These are phyloP conservation scores for Aspergillus sergii DNA, from an alignment of 2,329 filamentous ascomycete genomes.

Conservation along the genomic window DNA sequence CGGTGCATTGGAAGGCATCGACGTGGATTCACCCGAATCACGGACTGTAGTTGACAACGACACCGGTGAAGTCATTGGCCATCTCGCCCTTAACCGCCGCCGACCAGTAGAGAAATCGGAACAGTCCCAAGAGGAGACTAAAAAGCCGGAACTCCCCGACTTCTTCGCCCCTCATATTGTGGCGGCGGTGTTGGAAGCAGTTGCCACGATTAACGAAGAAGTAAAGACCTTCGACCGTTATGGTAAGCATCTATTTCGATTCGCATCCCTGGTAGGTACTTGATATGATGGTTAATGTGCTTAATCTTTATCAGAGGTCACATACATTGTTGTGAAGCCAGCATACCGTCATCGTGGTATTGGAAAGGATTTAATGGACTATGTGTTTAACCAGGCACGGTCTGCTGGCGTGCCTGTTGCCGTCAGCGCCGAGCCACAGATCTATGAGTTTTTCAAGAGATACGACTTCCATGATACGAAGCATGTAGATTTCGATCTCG, in stretches of 20 bases:
- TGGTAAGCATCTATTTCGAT: neutral
- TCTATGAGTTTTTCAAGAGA: conserved; percentile 17
- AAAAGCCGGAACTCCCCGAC: neutral
- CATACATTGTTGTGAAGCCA: conserved; percentile 7
- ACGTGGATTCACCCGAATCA: neutral
- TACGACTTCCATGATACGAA: conserved; percentile 18
- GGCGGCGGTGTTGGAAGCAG: neutral
- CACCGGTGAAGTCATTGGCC: conserved; percentile 4
- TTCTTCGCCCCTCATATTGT: conserved; percentile 5
- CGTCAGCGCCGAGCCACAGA: conserved; percentile 16
- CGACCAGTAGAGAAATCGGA: neutral
- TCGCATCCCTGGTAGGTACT: too few species aligned
- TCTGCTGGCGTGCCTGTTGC: neutral
- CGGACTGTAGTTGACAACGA: conserved; percentile 5
- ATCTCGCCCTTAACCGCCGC: conserved; percentile 3
- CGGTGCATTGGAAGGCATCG: neutral
- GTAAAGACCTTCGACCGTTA: conserved; percentile 4
- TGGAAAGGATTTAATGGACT: conserved; percentile 3
- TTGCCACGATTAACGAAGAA: neutral
- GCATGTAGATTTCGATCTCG: conserved; percentile 21
- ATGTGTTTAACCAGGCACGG: conserved; percentile 1
- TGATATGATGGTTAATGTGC: neutral
- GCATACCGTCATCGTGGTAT: conserved; percentile 5
- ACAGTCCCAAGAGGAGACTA: neutral
- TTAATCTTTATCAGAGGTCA: neutral